A percentile compares a stretch with the other conserved stretches of the same genome.
These are phyloP conservation scores for Lichtheimia ramosa DNA, from an alignment of 371 early-diverging fungal genomes.

Conservation along the genomic window DNA sequence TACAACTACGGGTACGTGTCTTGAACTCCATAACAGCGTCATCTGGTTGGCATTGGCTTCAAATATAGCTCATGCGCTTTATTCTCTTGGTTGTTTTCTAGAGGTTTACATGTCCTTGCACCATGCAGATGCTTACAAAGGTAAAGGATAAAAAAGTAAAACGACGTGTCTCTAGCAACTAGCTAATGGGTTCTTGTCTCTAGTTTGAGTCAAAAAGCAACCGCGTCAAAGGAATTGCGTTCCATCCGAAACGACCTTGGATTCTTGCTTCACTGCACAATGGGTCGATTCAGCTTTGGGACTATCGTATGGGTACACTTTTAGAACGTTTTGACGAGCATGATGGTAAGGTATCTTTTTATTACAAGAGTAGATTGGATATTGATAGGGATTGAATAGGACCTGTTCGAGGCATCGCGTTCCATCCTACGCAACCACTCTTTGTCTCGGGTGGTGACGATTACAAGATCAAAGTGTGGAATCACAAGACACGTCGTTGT, in stretches of 20 bases:
- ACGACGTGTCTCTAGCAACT: neutral
- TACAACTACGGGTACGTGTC: no score
- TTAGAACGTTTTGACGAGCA: slow-evolving; percentile 98
- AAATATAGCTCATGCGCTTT: no score
- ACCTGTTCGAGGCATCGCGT: slow-evolving; percentile 97
- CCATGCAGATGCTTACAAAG: slow-evolving; percentile 87
- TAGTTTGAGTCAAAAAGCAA: slow-evolving; percentile 98
- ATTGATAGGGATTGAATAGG: slow-evolving; percentile 52
- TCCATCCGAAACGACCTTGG: slow-evolving; percentile 98
- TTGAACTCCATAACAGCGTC: no score
- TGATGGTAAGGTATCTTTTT: slow-evolving; percentile 71
- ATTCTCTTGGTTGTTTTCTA: neutral
- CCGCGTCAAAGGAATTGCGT: slow-evolving; percentile 96
- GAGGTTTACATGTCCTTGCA: neutral
- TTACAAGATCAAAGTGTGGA: slow-evolving; percentile 99
- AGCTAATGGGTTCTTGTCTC: neutral
- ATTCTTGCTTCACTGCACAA: slow-evolving; percentile 97
- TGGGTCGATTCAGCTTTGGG: slow-evolving; percentile 98
- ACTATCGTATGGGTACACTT: slow-evolving; percentile 98
- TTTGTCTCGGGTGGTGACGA: slow-evolving; percentile 99
- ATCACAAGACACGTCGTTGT: slow-evolving; percentile 95
- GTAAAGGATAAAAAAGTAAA: slow-evolving; percentile 32
- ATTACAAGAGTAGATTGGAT: neutral
- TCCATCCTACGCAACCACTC: slow-evolving; percentile 97
- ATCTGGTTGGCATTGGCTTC: no score